Evolutionary conservation across 306 rosid species (phyloP).

Genomic region (Cicer judaicum): DNA sequence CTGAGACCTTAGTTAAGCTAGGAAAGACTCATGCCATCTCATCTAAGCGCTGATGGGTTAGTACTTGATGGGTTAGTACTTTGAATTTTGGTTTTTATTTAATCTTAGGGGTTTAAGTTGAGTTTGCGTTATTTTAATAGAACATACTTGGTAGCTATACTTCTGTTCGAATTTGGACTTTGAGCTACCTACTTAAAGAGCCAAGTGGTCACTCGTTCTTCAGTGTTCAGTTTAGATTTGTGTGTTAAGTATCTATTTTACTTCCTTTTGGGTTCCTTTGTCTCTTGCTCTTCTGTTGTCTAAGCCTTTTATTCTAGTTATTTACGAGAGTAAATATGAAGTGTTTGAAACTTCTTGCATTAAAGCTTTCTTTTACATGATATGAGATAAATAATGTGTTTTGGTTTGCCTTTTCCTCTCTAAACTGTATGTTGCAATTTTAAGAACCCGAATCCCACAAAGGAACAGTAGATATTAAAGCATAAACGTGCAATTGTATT

Average conservation of each 20-base stretch:
- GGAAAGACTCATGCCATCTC: too few relatives aligned
- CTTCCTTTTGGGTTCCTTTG: constrained; percentile 13
- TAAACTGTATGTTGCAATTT: background rate
- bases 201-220: background rate
- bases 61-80: background rate
- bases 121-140: too few relatives aligned
- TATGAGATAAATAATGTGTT: background rate
- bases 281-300: background rate
- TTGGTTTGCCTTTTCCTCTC: background rate
- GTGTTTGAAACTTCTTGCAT: background rate
- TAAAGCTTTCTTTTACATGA: constrained; percentile 4
- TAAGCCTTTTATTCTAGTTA: constrained; percentile 24
- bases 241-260: background rate
- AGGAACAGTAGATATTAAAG: background rate
- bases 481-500: constrained; percentile 11
- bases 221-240: background rate
- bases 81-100: constrained; percentile 3
- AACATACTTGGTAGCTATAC: background rate
- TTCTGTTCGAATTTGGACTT: background rate
- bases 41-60: background rate
- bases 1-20: too few relatives aligned
- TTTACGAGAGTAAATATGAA: background rate
- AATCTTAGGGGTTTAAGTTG: background rate
- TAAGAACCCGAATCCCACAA: background rate
- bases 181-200: background rate